Percentiles rank a stretch among this genome's conserved stretches.
Evolutionary conservation across 139 green algal species (phyloP).

Genomic region (Protoeuglena noctilucae): DNA sequence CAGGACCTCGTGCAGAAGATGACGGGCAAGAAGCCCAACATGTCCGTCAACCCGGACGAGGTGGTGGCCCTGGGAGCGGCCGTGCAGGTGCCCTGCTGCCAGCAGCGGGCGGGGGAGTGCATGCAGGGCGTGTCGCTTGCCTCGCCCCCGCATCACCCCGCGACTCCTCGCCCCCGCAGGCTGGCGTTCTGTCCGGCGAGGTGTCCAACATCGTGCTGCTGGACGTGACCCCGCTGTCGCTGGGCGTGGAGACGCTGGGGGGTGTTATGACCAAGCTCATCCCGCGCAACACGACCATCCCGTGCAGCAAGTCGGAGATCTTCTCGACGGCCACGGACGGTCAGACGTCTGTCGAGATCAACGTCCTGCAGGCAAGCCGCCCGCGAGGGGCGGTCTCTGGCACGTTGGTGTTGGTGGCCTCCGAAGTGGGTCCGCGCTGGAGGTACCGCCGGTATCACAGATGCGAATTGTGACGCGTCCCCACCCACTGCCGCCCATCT

Average conservation of each 20-base stretch:
- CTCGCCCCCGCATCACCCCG: too few species aligned
- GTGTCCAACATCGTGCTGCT: slow-evolving; percentile 93
- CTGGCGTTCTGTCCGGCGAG: slow-evolving; percentile 60
- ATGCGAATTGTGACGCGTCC: too few species aligned
- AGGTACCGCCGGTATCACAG: too few species aligned
- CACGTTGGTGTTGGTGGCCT: too few species aligned
- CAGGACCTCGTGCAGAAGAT: slow-evolving; percentile 50
- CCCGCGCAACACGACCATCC: slow-evolving; percentile 91
- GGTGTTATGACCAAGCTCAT: slow-evolving; percentile 97
- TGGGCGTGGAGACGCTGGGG: slow-evolving; percentile 92
- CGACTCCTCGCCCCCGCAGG: too few species aligned
- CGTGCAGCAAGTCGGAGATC: slow-evolving; percentile 86
- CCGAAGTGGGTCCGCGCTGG: too few species aligned
- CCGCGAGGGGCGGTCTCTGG: slow-evolving; percentile 38
- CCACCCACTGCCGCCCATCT: too few species aligned
- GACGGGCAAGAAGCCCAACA: slow-evolving; percentile 83
- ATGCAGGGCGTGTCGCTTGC: too few species aligned
- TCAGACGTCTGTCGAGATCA: slow-evolving; percentile 94
- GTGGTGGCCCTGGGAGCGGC: slow-evolving; percentile 94
- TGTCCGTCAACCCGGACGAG: slow-evolving; percentile 97
- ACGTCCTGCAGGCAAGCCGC: slow-evolving; percentile 93
- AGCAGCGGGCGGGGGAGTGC: too few species aligned
- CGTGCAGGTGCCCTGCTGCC: too few species aligned
- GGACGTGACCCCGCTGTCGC: slow-evolving; percentile 88
- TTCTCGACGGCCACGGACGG: slow-evolving; percentile 92